Base-by-base conservation (phyloP, 2,329 filamentous ascomycete genomes). In the Botrytis hyacinthi region DNA sequence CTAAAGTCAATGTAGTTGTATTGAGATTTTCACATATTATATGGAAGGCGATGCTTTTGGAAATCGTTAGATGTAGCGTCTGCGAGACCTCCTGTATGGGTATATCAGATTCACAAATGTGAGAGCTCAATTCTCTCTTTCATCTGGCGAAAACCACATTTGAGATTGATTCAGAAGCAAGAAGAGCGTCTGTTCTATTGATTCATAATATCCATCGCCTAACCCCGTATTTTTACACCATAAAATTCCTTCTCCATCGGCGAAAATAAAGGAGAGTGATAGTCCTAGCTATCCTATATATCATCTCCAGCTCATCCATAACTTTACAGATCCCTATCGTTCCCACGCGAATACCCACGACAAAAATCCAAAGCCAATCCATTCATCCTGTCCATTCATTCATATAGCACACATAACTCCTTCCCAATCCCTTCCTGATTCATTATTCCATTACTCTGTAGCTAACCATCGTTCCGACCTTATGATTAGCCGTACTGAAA, bases 391-490 rank as follows among this genome's bases (percentile, higher is more conserved):
- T 20, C 65, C 65, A 26, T 40, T 32, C 35, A 14, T 54, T n/a
- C 48, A 26, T 35, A 42, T 42, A 68, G 29, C 35, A 32, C 40
- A 9, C 37, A 54, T 22, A 60, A 70, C 68, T 70, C 68, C 68
- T 60, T 46, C 7, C 54, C 29, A 22, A n/a, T 61, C 22, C 54
- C n/a, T 29, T 69, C 29, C 40, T 12, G 26, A n/a, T 42, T 12
- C 54, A 44, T 60, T 83, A 80, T 83, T 74, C 88, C 84, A 4
- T 82, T 82, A 76, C 91, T 81, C 80, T 89, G 83, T 99, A 99
- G 85, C 94, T 98, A 73, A 99, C 96, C 77, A 98, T 84, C 0
- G 96, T 99, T 81, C 98, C 96, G 40, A 99, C 95, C 37, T 93
- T 89, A 82, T 99, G 96, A 79, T 91, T 97, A 77, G 92, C 94